These are phyloP conservation scores for Myxozyma monticola DNA, from an alignment of 805 yeast species.

Conservation along the genomic window DNA sequence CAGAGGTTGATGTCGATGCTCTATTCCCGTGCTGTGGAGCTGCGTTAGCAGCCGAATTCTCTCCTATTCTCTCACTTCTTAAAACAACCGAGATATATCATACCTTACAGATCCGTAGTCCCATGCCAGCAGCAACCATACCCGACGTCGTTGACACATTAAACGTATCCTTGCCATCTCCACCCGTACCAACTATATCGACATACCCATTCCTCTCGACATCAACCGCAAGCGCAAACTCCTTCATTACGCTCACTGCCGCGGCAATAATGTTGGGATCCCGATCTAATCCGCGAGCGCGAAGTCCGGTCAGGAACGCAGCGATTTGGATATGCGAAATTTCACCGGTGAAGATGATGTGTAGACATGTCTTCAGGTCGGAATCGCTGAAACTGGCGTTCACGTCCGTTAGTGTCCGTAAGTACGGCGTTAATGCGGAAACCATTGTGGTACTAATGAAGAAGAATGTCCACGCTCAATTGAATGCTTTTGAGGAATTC, in stretches of 20 bases:
- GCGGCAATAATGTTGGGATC: constrained; percentile 79
- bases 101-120: constrained; percentile 70
- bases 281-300: constrained; percentile 74
- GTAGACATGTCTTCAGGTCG: constrained; percentile 66
- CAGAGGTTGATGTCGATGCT: constrained; percentile 89
- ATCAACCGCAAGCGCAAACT: constrained; percentile 60
- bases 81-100: constrained; percentile 1
- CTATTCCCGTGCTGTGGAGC: constrained; percentile 92
- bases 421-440: constrained; percentile 51
- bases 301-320: constrained; percentile 75
- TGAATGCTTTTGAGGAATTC: no score
- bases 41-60: no score
- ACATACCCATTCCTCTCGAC: constrained; percentile 49
- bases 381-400: constrained; percentile 64
- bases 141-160: constrained; percentile 95
- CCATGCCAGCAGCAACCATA: constrained; percentile 89
- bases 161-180: constrained; percentile 96
- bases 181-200: constrained; percentile 98
- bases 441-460: constrained; percentile 9
- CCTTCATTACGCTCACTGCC: constrained; percentile 74
- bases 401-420: constrained; percentile 59
- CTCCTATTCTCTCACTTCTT: no score
- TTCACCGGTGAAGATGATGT: constrained; percentile 57
- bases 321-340: constrained; percentile 71
- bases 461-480: no score